These are phyloP conservation scores for Capsella rubella DNA, from an alignment of 441 rosid species.

Conservation along the genomic window DNA sequence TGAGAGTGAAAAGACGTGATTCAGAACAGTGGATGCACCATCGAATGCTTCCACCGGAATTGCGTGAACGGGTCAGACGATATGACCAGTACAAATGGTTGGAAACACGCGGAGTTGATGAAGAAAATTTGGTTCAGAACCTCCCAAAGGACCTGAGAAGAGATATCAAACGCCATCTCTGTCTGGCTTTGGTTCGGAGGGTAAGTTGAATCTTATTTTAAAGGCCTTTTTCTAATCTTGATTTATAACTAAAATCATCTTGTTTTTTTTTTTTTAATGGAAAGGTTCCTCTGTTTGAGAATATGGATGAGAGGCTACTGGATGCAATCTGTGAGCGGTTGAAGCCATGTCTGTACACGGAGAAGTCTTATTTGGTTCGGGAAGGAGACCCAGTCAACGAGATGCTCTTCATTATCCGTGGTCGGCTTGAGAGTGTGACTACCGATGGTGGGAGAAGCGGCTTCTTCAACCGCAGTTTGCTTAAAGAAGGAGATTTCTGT, in stretches of 20 bases:
- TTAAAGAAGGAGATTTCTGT: slow-evolving; percentile 95
- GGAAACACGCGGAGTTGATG: slow-evolving; percentile 98
- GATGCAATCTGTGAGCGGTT: slow-evolving; percentile 98
- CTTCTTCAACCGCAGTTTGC: slow-evolving; percentile 84
- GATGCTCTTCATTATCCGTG: slow-evolving; percentile 99
- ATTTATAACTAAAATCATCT: slow-evolving; percentile 1
- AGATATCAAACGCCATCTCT: slow-evolving; percentile 97
- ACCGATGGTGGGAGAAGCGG: slow-evolving; percentile 99
- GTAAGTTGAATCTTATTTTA: slow-evolving; percentile 51
- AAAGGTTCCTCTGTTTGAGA: slow-evolving; percentile 94
- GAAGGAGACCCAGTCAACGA: slow-evolving; percentile 99
- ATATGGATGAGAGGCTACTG: slow-evolving; percentile 92
- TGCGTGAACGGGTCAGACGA: slow-evolving; percentile 88
- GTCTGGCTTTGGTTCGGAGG: slow-evolving; percentile 93
- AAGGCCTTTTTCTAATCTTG: not conserved
- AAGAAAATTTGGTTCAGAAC: slow-evolving; percentile 84
- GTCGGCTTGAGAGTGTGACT: slow-evolving; percentile 96
- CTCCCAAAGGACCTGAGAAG: slow-evolving; percentile 97
- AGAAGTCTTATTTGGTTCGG: slow-evolving; percentile 78
- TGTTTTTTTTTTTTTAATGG: not conserved
- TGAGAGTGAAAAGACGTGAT: slow-evolving; percentile 98
- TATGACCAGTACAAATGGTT: slow-evolving; percentile 99
- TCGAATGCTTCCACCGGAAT: slow-evolving; percentile 87
- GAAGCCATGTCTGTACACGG: slow-evolving; percentile 88
- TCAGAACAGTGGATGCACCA: slow-evolving; percentile 99